These are phyloP conservation scores for Chlamydomonas reinhardtii DNA, from an alignment of 163 green algal species.

Conservation along the genomic window DNA sequence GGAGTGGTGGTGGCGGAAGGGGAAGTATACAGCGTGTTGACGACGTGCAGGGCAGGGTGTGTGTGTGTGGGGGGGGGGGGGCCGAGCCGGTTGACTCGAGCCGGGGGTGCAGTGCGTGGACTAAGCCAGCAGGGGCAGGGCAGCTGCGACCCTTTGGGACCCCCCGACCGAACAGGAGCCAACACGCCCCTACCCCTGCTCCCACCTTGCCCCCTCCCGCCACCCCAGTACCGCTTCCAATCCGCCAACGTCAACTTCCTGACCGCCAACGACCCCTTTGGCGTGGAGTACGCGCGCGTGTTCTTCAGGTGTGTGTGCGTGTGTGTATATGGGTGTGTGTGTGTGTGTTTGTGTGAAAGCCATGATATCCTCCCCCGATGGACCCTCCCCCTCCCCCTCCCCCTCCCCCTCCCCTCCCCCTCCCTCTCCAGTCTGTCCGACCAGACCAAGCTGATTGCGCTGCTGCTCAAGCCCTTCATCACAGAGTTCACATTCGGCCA, in stretches of 20 bases:
- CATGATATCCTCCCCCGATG: neutral
- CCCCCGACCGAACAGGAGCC: too few species aligned
- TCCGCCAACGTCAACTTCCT: neutral
- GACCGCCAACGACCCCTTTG: constrained; percentile 1
- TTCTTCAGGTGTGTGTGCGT: constrained; percentile 12
- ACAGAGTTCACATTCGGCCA: neutral
- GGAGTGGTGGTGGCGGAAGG: too few species aligned
- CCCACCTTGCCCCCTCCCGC: neutral
- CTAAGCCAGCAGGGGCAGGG: too few species aligned
- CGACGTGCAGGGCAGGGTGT: too few species aligned
- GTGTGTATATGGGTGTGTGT: neutral
- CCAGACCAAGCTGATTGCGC: neutral
- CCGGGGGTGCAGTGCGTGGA: too few species aligned
- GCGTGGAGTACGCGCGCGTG: constrained; percentile 10
- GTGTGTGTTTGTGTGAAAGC: neutral
- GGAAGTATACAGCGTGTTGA: too few species aligned
- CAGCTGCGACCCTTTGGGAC: too few species aligned
- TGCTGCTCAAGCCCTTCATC: constrained; percentile 32
- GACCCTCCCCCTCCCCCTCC: neutral
- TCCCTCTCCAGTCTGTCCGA: constrained; percentile 28
- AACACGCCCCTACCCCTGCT: too few species aligned
- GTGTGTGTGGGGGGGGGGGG: too few species aligned
- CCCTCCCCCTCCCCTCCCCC: too few species aligned
- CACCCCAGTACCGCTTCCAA: constrained; percentile 16
- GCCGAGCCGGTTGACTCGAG: too few species aligned